Conservation (phyloP, 768 basidiomycete genomes). For the Suillus occidentalis region DNA sequence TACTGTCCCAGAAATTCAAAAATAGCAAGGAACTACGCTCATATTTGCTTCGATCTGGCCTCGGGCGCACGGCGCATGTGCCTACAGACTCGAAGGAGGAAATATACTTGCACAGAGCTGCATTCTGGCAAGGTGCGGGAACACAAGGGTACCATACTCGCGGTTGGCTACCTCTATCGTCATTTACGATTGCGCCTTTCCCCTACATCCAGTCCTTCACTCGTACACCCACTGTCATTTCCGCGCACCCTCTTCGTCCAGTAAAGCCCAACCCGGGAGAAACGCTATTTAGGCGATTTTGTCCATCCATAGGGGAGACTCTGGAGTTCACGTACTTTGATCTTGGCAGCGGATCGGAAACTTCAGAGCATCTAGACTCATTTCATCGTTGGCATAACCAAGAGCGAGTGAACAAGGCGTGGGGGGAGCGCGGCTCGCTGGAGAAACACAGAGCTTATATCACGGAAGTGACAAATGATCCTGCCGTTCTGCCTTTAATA, state of each 20-base stretch:
- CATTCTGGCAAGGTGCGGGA: slow-evolving; percentile 55
- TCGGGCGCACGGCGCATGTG: slow-evolving; percentile 25
- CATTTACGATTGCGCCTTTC: slow-evolving; percentile 30
- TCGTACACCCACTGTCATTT: slow-evolving; percentile 44
- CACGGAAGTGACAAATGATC: slow-evolving; percentile 34
- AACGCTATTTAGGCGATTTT: slow-evolving; percentile 40
- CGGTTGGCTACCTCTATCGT: slow-evolving; percentile 32
- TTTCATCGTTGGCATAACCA: slow-evolving; percentile 53
- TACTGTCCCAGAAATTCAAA: slow-evolving; percentile 27
- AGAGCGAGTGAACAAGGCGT: slow-evolving; percentile 44
- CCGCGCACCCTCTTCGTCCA: slow-evolving; percentile 53
- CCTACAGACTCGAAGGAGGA: slow-evolving; percentile 21
- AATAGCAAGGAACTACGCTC: slow-evolving; percentile 33
- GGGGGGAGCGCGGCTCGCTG: slow-evolving; percentile 46
- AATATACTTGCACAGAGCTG: slow-evolving; percentile 40
- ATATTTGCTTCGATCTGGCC: slow-evolving; percentile 42
- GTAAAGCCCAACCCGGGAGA: slow-evolving; percentile 43
- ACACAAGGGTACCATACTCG: slow-evolving; percentile 30
- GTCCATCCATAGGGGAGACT: slow-evolving; percentile 34
- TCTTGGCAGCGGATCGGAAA: slow-evolving; percentile 14
- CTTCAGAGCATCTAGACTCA: slow-evolving; percentile 38
- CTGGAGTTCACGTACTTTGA: slow-evolving; percentile 32
- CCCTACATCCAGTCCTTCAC: slow-evolving; percentile 44
- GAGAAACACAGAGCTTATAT: slow-evolving; percentile 46
- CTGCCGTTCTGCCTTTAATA: slow-evolving; percentile 40